These are phyloP conservation scores for Dioscorea zingiberensis DNA, from an alignment of 106 monocot genomes.

Conservation along the genomic window DNA sequence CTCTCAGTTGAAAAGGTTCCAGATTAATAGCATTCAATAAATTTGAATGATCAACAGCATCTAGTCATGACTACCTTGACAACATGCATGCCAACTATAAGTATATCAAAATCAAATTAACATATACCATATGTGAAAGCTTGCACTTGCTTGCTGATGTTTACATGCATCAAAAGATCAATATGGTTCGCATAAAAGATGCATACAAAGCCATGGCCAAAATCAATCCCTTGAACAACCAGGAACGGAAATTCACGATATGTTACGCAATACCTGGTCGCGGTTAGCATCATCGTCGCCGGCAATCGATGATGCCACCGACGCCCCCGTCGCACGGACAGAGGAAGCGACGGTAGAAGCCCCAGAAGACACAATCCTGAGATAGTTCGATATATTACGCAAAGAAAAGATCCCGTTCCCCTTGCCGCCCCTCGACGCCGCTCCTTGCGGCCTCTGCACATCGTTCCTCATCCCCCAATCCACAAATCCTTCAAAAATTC, in stretches of 20 bases:
- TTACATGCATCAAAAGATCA: background rate
- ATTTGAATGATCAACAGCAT: background rate
- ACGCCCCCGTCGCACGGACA: constrained; percentile 43
- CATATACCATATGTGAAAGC: no score
- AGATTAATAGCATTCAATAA: background rate
- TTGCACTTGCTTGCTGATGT: no score
- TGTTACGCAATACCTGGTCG: constrained; percentile 40
- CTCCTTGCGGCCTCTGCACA: constrained; percentile 16
- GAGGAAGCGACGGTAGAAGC: constrained; percentile 68
- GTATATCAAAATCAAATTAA: background rate
- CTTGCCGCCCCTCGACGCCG: constrained; percentile 4
- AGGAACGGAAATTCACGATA: background rate
- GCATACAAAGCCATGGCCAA: no score
- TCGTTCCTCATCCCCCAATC: constrained; percentile 51
- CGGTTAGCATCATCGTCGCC: constrained; percentile 32
- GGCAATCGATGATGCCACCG: constrained; percentile 52
- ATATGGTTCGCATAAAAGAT: background rate
- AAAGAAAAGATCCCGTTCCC: constrained; percentile 33
- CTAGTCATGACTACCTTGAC: background rate
- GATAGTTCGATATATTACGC: constrained; percentile 41
- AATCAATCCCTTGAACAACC: no score
- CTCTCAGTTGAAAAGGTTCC: no score
- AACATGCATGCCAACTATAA: background rate
- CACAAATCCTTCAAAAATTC: background rate
- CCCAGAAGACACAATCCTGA: constrained; percentile 67